Evolutionary conservation across 345 rosid genomes (phyloP).

Genomic region (Eucalyptus polyanthemos): DNA sequence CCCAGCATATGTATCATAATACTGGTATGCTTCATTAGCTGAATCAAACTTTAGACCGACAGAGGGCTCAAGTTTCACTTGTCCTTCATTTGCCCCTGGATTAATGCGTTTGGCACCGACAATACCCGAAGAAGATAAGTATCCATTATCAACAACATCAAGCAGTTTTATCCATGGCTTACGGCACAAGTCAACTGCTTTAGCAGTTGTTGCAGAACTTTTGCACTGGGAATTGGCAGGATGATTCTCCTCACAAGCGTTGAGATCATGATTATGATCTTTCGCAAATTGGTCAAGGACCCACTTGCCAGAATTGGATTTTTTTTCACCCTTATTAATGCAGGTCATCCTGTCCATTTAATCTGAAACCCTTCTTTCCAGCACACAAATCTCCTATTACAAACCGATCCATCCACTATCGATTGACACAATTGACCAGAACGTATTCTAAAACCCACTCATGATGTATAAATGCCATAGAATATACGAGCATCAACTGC

Average conservation of each 20-base stretch:
- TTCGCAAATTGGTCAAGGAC: slow-evolving; percentile 57
- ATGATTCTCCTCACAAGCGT: slow-evolving; percentile 11
- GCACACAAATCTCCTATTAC: no score
- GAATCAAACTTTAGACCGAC: slow-evolving; percentile 64
- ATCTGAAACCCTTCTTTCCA: no score
- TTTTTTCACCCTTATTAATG: not conserved
- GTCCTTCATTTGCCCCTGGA: slow-evolving; percentile 24
- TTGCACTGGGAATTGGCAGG: slow-evolving; percentile 18
- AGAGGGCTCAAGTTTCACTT: slow-evolving; percentile 29
- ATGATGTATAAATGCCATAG: no score
- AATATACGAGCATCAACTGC: no score
- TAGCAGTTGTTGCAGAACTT: slow-evolving; percentile 19
- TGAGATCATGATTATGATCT: slow-evolving; percentile 82
- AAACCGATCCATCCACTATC: no score
- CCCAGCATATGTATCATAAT: slow-evolving; percentile 51
- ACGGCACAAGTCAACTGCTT: slow-evolving; percentile 17
- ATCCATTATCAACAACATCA: slow-evolving; percentile 21
- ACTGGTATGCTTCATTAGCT: slow-evolving; percentile 64
- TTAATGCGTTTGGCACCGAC: slow-evolving; percentile 36
- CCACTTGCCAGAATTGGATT: slow-evolving; percentile 72
- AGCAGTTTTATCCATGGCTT: slow-evolving; percentile 36
- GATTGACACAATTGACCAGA: no score
- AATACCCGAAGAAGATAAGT: slow-evolving; percentile 22
- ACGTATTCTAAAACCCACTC: no score
- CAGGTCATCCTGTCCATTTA: no score